phyloP scores from a whole-genome alignment of 805 yeast genomes.

The Yarrowia divulgata region DNA sequence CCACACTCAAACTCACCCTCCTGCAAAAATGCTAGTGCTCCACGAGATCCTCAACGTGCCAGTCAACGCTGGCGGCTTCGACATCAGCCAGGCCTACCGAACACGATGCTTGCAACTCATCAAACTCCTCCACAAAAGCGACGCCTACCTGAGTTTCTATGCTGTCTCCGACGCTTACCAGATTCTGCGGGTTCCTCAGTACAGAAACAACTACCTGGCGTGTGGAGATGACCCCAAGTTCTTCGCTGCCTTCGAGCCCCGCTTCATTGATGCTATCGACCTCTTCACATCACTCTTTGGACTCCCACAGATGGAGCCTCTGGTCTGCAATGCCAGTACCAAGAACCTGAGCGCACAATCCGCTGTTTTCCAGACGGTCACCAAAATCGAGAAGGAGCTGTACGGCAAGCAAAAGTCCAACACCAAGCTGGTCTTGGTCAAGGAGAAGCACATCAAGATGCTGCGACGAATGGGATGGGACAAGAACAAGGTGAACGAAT shows the following conservation, averaged over 20 bases:
- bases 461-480: slow-evolving; percentile 38
- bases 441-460: slow-evolving; percentile 22
- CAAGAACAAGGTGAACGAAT: slow-evolving; percentile 27
- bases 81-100: slow-evolving; percentile 38
- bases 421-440: slow-evolving; percentile 35
- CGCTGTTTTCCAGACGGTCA: slow-evolving; percentile 10
- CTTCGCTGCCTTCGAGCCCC: slow-evolving; percentile 28
- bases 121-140: slow-evolving; percentile 35
- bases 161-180: slow-evolving; percentile 38
- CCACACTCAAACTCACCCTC: slow-evolving; percentile 1
- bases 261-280: slow-evolving; percentile 36
- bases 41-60: slow-evolving; percentile 36
- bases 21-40: slow-evolving; percentile 32
- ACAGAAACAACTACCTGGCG: slow-evolving; percentile 35
- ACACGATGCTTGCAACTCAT: slow-evolving; percentile 32
- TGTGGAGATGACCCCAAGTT: slow-evolving; percentile 34
- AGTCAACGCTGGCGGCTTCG: slow-evolving; percentile 32
- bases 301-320: slow-evolving; percentile 32
- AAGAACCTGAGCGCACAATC: slow-evolving; percentile 34
- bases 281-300: slow-evolving; percentile 33
- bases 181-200: slow-evolving; percentile 29
- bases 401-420: slow-evolving; percentile 30
- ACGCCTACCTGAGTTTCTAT: slow-evolving; percentile 35
- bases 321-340: slow-evolving; percentile 28
- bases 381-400: slow-evolving; percentile 22